Conservation (phyloP, 1,139 yeast genomes). For the Yamadazyma dushanensis region DNA sequence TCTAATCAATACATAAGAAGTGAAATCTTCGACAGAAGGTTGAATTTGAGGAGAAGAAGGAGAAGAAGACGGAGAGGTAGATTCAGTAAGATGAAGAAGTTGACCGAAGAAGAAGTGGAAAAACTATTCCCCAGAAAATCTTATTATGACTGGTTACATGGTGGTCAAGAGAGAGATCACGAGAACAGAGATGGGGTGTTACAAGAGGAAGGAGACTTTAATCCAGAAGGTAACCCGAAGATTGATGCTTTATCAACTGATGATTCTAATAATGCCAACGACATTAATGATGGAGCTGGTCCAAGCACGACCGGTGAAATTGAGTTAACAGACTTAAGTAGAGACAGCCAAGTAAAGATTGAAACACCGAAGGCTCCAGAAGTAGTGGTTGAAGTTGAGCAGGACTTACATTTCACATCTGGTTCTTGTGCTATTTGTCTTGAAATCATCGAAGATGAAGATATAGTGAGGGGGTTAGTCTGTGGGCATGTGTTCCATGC, state of each 20-base stretch:
- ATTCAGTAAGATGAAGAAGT: conserved; percentile 49
- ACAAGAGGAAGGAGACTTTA: conserved; percentile 28
- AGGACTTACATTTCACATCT: conserved; percentile 56
- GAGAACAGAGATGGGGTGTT: conserved; percentile 35
- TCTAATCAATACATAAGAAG: conserved; percentile 32
- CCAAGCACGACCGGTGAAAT: conserved; percentile 4
- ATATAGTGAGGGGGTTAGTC: conserved; percentile 66
- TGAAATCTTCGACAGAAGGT: conserved; percentile 31
- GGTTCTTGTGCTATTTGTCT: conserved; percentile 84
- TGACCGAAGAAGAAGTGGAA: conserved; percentile 63
- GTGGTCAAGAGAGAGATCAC: conserved; percentile 48
- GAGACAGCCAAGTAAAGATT: too few species aligned
- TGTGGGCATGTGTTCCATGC: conserved; percentile 88
- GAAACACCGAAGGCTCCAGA: neutral
- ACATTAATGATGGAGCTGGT: neutral
- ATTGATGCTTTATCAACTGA: conserved; percentile 1
- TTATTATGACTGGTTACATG: conserved; percentile 61
- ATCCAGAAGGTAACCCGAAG: conserved; percentile 7
- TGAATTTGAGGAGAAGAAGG: conserved; percentile 23
- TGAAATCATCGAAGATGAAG: conserved; percentile 62
- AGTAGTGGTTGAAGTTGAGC: conserved; percentile 8
- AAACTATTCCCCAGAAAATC: conserved; percentile 64
- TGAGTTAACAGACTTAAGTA: conserved; percentile 8
- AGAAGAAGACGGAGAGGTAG: conserved; percentile 37
- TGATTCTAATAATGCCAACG: conserved; percentile 1